Base-by-base conservation (phyloP, 495 filamentous ascomycete species). In the Trichoderma reesei region DNA sequence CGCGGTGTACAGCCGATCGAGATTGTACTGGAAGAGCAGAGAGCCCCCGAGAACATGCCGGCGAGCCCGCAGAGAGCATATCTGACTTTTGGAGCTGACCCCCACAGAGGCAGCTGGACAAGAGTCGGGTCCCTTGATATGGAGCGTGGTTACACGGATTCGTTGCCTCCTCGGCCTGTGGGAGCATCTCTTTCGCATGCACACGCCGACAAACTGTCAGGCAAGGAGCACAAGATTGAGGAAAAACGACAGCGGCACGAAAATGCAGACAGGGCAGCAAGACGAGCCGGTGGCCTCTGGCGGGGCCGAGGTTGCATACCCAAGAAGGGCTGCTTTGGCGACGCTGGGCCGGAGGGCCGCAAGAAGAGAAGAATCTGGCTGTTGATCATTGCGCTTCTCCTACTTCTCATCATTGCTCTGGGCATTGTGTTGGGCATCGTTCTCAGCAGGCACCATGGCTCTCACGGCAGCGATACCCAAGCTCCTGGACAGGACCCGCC, bases 281-380 rank as follows among this genome's bases (percentile, higher is more conserved):
- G 73, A 63, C 85, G 81, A 67, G 69, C 76, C 5, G 83, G 85
- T 7, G 79, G 82, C 5, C 73, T 82, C n/a, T 87, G 85, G 82
- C 79, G 81, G 65, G 84, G 84, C 31, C 76, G 85, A 37, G 83
- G 80, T 8, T 85, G 80, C 37, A 78, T 87, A 61, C 81, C 82
- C 20, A 78, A 78, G 34, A 82, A 78, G 56, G 85, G 81, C 34
- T 87, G 83, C 70, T 85, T 84, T 71, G 86, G 86, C n/a, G n/a
- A n/a, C n/a, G n/a, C 75, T 31, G 86, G 85, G 0, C 79, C 82
- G 31, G 86, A 90, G 72, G 83, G 85, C 8, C 78, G 85, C 62
- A 84, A 85, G 59, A 80, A 80, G 69, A 80, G 88, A 38, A 76
- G 88, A 36, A 79, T 85, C 66, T 89, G 86, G 61, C 63, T 86